phyloP scores from a whole-genome alignment of 108 stramenopile genomes.

The Conticribra guillardii region DNA sequence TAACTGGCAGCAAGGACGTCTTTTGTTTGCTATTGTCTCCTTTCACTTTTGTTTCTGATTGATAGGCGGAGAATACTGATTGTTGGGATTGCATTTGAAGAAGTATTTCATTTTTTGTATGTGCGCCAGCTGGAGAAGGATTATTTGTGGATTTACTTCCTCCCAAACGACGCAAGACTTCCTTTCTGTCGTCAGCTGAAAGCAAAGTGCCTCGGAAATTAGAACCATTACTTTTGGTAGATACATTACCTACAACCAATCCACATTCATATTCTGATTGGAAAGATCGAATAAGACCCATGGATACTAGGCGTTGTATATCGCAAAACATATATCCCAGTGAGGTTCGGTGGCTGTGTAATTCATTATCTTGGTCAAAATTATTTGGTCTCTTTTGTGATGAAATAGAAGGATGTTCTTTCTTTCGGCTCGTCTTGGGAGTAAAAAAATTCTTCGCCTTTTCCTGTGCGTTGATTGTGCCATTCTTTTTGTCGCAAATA shows the following conservation, averaged over 20 bases:
- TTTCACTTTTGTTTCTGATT: slow-evolving; percentile 1
- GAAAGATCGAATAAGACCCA: slow-evolving; percentile 79
- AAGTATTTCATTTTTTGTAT: slow-evolving; percentile 63
- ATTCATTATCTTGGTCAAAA: background rate
- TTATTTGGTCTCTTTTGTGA: background rate
- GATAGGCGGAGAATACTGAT: slow-evolving; percentile 46
- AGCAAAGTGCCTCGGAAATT: slow-evolving; percentile 43
- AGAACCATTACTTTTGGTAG: slow-evolving; percentile 21
- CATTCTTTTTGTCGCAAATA: background rate
- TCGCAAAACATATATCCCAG: slow-evolving; percentile 48
- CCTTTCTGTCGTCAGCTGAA: slow-evolving; percentile 59
- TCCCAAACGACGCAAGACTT: slow-evolving; percentile 63
- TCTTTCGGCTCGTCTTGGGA: slow-evolving; percentile 2
- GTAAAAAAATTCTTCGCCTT: slow-evolving; percentile 14
- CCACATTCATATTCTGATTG: slow-evolving; percentile 84
- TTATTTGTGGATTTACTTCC: slow-evolving; percentile 12
- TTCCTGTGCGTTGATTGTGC: slow-evolving; percentile 1
- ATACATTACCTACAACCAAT: slow-evolving; percentile 55
- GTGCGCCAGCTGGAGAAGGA: background rate
- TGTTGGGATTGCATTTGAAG: slow-evolving; percentile 82
- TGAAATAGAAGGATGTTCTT: background rate
- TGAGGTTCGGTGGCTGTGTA: slow-evolving; percentile 15
- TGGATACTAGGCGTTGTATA: slow-evolving; percentile 49
- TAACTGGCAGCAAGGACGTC: slow-evolving; percentile 60
- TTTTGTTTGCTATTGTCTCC: background rate